Evolutionary conservation across 257 asterid genomes (phyloP), one percentile per base, ranked within the genome.

Genomic region (Mitragyna speciosa): DNA sequence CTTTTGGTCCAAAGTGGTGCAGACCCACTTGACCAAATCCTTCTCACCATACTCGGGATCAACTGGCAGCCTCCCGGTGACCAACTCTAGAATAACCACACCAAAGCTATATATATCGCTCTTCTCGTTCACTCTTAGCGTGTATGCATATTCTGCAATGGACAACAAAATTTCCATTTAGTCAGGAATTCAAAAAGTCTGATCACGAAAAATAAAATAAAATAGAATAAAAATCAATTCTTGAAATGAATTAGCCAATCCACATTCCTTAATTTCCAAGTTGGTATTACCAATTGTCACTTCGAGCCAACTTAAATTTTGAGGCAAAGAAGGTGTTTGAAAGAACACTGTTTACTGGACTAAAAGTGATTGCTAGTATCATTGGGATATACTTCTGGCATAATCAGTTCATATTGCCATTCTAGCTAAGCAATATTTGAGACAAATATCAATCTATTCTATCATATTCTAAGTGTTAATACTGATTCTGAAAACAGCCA

Each of bases 81-180:
- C 93, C 67, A 95, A 66, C 84, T 95, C 99, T 4, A 95, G 93
- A 24, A 93, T 86, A 19, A 95, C 97, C 0, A 95, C 93, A 0
- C 99, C 99, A 4, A 95, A 95, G 73, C 99, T 95, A 91, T 93
- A 95, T 31, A 85, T 92, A 69, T 95, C 99, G 49, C 99, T 95
- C 93, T 93, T 95, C 85, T 95, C 99, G 0, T 92, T 95, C 88
- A 95, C 99, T 17, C 98, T 86, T 5, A 95, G 91, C 26, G 99
- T 95, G 82, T 95, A 94, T 11, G 94, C 98, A 49, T 95, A 95
- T 80, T 95, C 98, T 95, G 94, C 81, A 89, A 84, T 7, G 15
- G 47, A 24, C 49, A 78, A 19, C 16, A 30, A 45, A 66, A 58
- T 63, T 76, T 70, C 63, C 12, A 28, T 26, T 28, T 14, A 4